Conservation (phyloP, 2,329 filamentous ascomycete genomes). For the Aspergillus sclerotialis region DNA sequence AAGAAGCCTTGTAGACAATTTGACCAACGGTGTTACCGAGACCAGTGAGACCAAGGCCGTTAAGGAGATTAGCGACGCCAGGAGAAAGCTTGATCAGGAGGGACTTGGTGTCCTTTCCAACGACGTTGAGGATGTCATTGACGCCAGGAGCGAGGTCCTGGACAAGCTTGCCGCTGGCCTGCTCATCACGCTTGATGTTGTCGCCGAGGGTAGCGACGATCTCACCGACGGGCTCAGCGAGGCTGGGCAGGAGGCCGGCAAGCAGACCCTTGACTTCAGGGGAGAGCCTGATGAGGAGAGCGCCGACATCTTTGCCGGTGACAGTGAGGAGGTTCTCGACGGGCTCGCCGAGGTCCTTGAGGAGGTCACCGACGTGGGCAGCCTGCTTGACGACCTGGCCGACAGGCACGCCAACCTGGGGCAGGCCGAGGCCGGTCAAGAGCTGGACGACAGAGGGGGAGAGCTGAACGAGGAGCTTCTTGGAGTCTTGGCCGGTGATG, state of each 20-base stretch:
- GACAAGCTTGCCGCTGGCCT: conserved; percentile 17
- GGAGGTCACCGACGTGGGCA: conserved; percentile 17
- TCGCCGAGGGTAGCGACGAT: conserved; percentile 4
- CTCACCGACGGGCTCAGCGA: conserved; percentile 21
- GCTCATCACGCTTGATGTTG: conserved; percentile 6
- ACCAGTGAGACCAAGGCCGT: conserved; percentile 20
- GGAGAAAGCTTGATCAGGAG: conserved; percentile 28
- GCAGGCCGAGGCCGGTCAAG: conserved; percentile 22
- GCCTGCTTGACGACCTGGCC: conserved; percentile 21
- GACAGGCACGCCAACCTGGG: conserved; percentile 16
- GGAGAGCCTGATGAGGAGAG: conserved; percentile 25
- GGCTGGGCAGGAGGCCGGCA: conserved; percentile 20
- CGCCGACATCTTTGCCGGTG: conserved; percentile 20
- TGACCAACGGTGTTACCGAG: conserved; percentile 19
- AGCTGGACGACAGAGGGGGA: conserved; percentile 22
- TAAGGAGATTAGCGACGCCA: conserved; percentile 19
- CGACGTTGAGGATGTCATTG: conserved; percentile 21
- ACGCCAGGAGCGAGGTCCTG: conserved; percentile 18
- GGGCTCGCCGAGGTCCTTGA: conserved; percentile 16
- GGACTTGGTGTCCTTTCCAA: conserved; percentile 19
- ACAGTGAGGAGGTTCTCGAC: conserved; percentile 24
- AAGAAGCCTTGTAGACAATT: conserved; percentile 18
- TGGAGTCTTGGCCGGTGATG: conserved; percentile 20
- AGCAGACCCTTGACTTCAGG: conserved; percentile 20
- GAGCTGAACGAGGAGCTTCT: conserved; percentile 23